phyloP scores from a whole-genome alignment of 2,329 filamentous ascomycete genomes.

The Exophiala xenobiotica region DNA sequence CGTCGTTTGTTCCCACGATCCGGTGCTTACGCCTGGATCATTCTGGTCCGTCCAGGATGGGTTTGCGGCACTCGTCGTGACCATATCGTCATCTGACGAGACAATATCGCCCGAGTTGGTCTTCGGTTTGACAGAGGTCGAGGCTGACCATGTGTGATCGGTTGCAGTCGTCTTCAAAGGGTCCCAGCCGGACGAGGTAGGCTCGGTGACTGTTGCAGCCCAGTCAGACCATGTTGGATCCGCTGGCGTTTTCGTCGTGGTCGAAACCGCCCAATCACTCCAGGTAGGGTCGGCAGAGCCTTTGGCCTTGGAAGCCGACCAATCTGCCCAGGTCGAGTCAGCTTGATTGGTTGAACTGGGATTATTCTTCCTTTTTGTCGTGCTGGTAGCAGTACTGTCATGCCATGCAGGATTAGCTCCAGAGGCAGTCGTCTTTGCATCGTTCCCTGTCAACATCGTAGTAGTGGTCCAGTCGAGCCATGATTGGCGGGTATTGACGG shows the following conservation, averaged over 20 bases:
- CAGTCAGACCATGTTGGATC: not conserved
- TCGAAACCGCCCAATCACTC: not conserved
- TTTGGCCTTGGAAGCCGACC: slow-evolving; percentile 6
- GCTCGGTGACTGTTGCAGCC: not conserved
- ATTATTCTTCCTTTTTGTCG: too few species aligned
- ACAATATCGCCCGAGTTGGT: not conserved
- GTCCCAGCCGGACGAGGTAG: not conserved
- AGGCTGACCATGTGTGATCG: not conserved
- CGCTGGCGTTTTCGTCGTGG: not conserved
- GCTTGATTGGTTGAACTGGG: too few species aligned
- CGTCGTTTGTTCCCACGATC: not conserved
- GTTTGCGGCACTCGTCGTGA: not conserved
- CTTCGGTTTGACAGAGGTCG: not conserved
- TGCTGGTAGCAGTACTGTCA: not conserved
- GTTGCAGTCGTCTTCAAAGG: not conserved
- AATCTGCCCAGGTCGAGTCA: slow-evolving; percentile 7
- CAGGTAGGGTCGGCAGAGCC: not conserved
- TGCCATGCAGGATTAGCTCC: not conserved
- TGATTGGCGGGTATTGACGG: not conserved
- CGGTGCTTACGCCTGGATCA: not conserved
- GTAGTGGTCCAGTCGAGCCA: not conserved
- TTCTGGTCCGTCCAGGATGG: slow-evolving; percentile 1
- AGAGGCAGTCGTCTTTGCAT: too few species aligned
- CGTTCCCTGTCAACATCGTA: too few species aligned
- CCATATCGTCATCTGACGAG: not conserved